Evolutionary conservation across 352 stramenopile genomes (phyloP).

Genomic region (Phytophthora capsici): DNA sequence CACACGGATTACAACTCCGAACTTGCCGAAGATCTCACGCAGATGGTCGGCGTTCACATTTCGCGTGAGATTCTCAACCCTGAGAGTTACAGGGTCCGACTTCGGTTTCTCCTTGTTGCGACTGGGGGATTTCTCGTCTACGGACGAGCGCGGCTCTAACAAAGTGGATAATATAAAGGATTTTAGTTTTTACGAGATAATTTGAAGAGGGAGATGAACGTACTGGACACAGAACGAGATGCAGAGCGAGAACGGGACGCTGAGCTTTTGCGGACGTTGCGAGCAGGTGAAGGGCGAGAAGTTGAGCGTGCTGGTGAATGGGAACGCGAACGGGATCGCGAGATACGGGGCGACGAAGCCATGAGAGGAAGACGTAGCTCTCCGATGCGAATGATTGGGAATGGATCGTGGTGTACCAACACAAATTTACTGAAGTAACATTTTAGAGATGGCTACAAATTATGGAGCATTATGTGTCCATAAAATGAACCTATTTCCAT

Average conservation of each 20-base stretch:
- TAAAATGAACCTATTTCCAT: too few species aligned
- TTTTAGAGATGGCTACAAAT: not conserved
- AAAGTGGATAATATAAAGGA: not conserved
- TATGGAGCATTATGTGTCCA: too few species aligned
- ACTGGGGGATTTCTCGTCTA: constrained; percentile 3
- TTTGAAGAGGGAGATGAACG: not conserved
- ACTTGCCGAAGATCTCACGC: constrained; percentile 89
- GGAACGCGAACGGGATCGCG: constrained; percentile 18
- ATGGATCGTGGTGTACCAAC: constrained; percentile 19
- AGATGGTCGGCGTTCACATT: constrained; percentile 87
- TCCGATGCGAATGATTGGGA: not conserved
- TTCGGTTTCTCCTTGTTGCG: constrained; percentile 12
- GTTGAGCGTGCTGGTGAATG: constrained; percentile 13
- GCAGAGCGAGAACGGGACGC: constrained; percentile 21
- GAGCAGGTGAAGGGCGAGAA: constrained; percentile 2
- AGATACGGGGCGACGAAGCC: constrained; percentile 31
- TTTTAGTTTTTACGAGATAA: not conserved
- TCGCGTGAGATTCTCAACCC: constrained; percentile 84
- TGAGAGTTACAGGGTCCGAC: constrained; percentile 46
- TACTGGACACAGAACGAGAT: constrained; percentile 25
- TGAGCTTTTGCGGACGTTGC: constrained; percentile 1
- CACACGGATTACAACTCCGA: constrained; percentile 67
- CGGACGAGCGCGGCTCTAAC: constrained; percentile 14
- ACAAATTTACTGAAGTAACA: not conserved
- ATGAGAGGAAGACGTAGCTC: constrained; percentile 3